phyloP scores from a whole-genome alignment of 1,139 yeast species.

The Candida sp. region DNA sequence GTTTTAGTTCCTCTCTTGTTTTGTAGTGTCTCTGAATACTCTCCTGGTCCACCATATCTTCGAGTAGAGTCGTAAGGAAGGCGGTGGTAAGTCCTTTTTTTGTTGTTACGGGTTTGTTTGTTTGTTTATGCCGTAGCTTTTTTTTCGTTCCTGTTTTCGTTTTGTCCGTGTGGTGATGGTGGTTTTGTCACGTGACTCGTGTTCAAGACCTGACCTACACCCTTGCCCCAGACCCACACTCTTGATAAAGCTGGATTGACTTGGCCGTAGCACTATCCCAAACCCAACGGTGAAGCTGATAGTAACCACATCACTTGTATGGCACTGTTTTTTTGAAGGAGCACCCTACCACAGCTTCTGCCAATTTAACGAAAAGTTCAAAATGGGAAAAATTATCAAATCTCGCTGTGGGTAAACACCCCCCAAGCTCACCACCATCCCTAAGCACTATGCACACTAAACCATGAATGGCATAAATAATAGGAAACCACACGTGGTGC shows the following conservation, averaged over 20 bases:
- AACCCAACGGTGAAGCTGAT: no score
- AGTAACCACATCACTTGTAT: no score
- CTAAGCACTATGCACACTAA: background rate
- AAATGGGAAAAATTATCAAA: background rate
- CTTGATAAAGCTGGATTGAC: no score
- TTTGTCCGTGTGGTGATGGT: background rate
- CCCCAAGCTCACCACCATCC: background rate
- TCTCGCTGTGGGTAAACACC: background rate
- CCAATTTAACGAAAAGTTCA: no score
- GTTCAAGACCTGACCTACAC: background rate
- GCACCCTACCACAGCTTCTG: no score
- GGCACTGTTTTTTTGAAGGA: no score
- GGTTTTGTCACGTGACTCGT: background rate
- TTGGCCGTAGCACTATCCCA: no score
- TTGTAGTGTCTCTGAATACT: constrained; percentile 14
- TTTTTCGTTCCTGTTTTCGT: background rate
- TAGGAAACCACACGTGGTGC: background rate
- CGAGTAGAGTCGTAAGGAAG: background rate
- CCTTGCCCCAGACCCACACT: background rate
- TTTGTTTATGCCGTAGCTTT: no score
- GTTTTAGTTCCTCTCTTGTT: constrained; percentile 16
- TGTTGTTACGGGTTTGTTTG: background rate
- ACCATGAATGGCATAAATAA: background rate
- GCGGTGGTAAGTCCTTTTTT: background rate
- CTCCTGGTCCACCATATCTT: constrained; percentile 15